Evolutionary conservation across 306 rosid species (phyloP), one percentile per base, ranked within the genome.

Genomic region (Cicer judaicum): DNA sequence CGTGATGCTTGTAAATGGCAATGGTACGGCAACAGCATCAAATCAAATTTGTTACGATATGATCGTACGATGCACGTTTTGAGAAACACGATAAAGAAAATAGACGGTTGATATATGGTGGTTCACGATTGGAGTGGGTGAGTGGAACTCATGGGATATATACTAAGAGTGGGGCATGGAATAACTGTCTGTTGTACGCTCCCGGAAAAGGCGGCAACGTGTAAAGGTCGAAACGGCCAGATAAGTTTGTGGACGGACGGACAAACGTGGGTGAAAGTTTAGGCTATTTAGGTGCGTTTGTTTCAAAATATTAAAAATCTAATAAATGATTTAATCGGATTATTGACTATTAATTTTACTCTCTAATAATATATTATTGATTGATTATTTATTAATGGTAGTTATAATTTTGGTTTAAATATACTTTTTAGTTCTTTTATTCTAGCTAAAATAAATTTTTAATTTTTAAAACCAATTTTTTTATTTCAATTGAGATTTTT

Each of bases 31-130:
- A 55, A 24, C 64, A 57, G 64, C 24, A 57, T 57, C 64, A 12
- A 57, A 57, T 57, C 64, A 12, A 57, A 57, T 57, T 14, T 21
- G 63, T 56, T 57, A 24, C 11, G 64, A 57, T 57, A 24, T 57
- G 64, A 57, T 57, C 24, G 29, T 24, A 24, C 29, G 3, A 24
- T 24, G 39, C 29, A 24, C 29, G 29, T 5, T 56, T 12, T n/a
- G 16, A 24, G 16, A 29, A 21, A 4, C 5, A 7, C 29, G 29
- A 16, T 16, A 53, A 18, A 54, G 0, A 16, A 18, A 8, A 15
- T 18, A 34, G 12, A 55, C 38, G 62, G 62, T 55, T 55, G 62
- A 55, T 19, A 0, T 16, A 54, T 18, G 61, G 6, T 54, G 34
- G 34, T 54, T 54, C 36, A 54, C 12, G 24, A 8, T 16, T 3